A percentile compares a stretch with the other conserved stretches of the same genome.
These are phyloP conservation scores for Meripilus lineatus DNA, from an alignment of 1,284 basidiomycete genomes.

Conservation along the genomic window DNA sequence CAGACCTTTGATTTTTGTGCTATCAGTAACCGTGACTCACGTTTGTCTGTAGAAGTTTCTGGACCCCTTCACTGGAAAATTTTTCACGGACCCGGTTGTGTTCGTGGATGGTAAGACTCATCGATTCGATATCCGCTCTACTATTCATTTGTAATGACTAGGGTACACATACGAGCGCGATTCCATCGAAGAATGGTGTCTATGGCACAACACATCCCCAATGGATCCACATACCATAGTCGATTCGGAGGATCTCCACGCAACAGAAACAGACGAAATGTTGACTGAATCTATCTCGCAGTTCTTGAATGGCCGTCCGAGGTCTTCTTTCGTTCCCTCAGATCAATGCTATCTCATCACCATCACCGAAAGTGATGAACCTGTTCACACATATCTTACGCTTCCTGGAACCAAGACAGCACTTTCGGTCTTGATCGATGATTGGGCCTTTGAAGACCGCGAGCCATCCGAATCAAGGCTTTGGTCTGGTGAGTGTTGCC, in stretches of 20 bases:
- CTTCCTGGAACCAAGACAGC: too few species aligned
- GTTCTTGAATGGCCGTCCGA: background rate
- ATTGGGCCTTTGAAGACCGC: background rate
- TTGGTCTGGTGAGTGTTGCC: background rate
- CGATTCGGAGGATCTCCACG: too few species aligned
- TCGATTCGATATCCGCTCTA: background rate
- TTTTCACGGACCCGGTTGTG: slow-evolving; percentile 7
- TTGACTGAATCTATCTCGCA: too few species aligned
- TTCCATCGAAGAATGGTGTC: slow-evolving; percentile 7
- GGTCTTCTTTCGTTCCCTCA: background rate
- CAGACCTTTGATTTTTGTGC: too few species aligned
- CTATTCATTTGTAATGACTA: background rate
- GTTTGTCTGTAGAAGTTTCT: slow-evolving; percentile 3
- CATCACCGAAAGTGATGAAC: too few species aligned
- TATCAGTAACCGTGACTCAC: too few species aligned
- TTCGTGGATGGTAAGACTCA: slow-evolving; percentile 7
- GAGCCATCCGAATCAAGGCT: background rate
- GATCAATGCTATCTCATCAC: too few species aligned
- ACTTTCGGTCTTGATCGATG: background rate
- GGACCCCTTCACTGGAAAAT: slow-evolving; percentile 9
- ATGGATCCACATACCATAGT: too few species aligned
- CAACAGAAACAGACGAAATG: too few species aligned
- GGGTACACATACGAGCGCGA: slow-evolving; percentile 8
- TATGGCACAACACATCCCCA: background rate
- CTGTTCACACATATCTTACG: too few species aligned